These are phyloP conservation scores for Elongisporangium anandrum DNA, from an alignment of 352 stramenopile genomes.

Conservation along the genomic window DNA sequence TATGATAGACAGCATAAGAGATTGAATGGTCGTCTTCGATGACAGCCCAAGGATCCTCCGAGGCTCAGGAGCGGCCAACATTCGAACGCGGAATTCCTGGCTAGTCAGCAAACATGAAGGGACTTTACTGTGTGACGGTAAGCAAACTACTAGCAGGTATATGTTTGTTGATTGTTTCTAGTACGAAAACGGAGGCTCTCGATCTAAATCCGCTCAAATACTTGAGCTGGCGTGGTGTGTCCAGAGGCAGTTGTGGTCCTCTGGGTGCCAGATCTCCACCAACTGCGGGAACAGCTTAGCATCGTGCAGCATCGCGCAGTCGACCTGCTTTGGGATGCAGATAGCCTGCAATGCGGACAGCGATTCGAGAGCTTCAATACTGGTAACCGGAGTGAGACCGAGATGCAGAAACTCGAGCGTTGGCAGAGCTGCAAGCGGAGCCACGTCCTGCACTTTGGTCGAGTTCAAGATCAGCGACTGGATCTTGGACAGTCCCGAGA, in stretches of 20 bases:
- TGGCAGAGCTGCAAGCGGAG: constrained; percentile 22
- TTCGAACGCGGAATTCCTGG: too few species aligned
- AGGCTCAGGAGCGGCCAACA: too few species aligned
- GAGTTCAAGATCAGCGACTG: constrained; percentile 40
- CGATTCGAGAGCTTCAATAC: constrained; percentile 22
- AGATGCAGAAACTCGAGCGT: constrained; percentile 41
- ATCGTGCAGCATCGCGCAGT: constrained; percentile 40
- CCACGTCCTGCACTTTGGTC: constrained; percentile 40
- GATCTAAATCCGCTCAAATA: too few species aligned
- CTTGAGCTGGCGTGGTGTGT: constrained; percentile 33
- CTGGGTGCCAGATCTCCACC: constrained; percentile 49
- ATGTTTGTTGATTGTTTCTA: too few species aligned
- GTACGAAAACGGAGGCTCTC: too few species aligned
- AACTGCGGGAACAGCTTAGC: constrained; percentile 36
- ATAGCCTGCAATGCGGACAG: constrained; percentile 39
- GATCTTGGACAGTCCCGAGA: constrained; percentile 34
- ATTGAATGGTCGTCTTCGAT: too few species aligned
- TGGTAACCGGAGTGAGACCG: constrained; percentile 43
- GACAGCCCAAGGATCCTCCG: too few species aligned
- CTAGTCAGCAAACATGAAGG: too few species aligned
- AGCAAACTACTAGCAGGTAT: too few species aligned
- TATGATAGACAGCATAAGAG: too few species aligned
- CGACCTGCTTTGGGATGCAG: constrained; percentile 35
- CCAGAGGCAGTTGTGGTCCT: constrained; percentile 66
- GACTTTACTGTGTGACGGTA: too few species aligned